Evolutionary conservation across 2,329 filamentous ascomycete genomes (phyloP).

Genomic region (Thielaviopsis punctulata): DNA sequence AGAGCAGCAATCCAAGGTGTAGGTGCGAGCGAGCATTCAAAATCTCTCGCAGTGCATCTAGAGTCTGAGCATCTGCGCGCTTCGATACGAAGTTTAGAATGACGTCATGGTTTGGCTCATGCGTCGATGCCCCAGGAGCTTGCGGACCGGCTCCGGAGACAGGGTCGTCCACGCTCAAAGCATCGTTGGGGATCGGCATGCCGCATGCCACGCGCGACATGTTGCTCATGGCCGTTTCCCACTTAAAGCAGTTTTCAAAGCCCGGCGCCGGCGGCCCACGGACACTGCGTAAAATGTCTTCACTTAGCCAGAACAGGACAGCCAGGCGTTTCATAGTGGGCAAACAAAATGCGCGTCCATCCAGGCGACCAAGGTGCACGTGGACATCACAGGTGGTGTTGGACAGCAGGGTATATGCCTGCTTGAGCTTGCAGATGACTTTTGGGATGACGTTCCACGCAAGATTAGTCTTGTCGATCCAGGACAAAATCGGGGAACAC

Average conservation of each 20-base stretch:
- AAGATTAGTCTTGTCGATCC: slow-evolving; percentile 13
- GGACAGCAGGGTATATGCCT: slow-evolving; percentile 14
- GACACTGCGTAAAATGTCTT: slow-evolving; percentile 21
- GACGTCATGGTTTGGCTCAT: neutral
- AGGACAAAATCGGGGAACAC: slow-evolving; percentile 21
- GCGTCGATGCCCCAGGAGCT: neutral
- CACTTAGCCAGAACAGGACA: slow-evolving; percentile 21
- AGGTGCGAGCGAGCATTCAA: slow-evolving; percentile 16
- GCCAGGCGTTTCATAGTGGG: slow-evolving; percentile 20
- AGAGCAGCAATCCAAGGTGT: slow-evolving; percentile 21
- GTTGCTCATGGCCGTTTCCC: slow-evolving; percentile 16
- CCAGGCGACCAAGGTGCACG: slow-evolving; percentile 22
- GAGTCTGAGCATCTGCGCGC: neutral
- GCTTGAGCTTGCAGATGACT: neutral
- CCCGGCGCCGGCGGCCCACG: slow-evolving; percentile 23
- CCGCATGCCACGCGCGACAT: slow-evolving; percentile 10
- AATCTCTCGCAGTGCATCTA: slow-evolving; percentile 18
- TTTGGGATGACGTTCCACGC: neutral
- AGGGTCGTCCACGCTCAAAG: neutral
- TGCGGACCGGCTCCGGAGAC: neutral
- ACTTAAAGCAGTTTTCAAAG: slow-evolving; percentile 22
- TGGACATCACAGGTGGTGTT: slow-evolving; percentile 25
- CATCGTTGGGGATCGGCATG: neutral
- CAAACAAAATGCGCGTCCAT: slow-evolving; percentile 19
- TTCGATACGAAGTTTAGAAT: neutral